Conservation (phyloP, 2,329 filamentous ascomycete species). For the Ramichloridium luteum region DNA sequence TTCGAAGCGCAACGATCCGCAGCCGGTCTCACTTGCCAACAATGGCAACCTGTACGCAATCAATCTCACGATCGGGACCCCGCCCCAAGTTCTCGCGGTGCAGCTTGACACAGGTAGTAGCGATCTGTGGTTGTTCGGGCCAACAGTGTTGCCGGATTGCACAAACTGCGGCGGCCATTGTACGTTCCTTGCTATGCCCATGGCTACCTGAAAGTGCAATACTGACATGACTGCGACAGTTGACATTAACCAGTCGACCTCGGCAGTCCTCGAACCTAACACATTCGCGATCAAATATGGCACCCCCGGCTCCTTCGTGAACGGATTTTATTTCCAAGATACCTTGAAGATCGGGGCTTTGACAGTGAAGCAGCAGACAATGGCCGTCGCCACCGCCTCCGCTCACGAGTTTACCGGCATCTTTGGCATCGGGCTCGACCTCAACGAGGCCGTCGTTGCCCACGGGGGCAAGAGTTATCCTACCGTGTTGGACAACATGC, state of each 20-base stretch:
- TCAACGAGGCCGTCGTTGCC: conserved; percentile 76
- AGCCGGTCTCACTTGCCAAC: too few species aligned
- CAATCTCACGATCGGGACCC: conserved; percentile 47
- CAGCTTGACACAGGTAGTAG: conserved; percentile 53
- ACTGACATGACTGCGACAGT: conserved; percentile 50
- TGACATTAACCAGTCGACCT: conserved; percentile 38
- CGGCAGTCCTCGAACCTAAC: conserved; percentile 55
- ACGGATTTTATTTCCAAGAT: conserved; percentile 53
- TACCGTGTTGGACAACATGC: too few species aligned
- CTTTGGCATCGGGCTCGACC: conserved; percentile 47
- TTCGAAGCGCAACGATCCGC: too few species aligned
- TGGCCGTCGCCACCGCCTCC: too few species aligned
- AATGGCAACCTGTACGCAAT: conserved; percentile 48
- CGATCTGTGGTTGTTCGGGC: conserved; percentile 55
- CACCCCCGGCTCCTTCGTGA: conserved; percentile 68
- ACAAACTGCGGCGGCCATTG: too few species aligned
- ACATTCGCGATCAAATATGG: conserved; percentile 64
- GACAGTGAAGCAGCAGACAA: too few species aligned
- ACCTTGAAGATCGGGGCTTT: conserved; percentile 51
- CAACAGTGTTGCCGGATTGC: too few species aligned
- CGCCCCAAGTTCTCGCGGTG: conserved; percentile 41
- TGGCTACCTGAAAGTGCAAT: too few species aligned
- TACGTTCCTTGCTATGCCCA: too few species aligned
- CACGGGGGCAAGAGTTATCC: too few species aligned
- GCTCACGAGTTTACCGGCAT: too few species aligned